A percentile compares a stretch with the other conserved stretches of the same genome.
These are phyloP conservation scores for Kernera saxatilis DNA, from an alignment of 345 rosid genomes.

Conservation along the genomic window DNA sequence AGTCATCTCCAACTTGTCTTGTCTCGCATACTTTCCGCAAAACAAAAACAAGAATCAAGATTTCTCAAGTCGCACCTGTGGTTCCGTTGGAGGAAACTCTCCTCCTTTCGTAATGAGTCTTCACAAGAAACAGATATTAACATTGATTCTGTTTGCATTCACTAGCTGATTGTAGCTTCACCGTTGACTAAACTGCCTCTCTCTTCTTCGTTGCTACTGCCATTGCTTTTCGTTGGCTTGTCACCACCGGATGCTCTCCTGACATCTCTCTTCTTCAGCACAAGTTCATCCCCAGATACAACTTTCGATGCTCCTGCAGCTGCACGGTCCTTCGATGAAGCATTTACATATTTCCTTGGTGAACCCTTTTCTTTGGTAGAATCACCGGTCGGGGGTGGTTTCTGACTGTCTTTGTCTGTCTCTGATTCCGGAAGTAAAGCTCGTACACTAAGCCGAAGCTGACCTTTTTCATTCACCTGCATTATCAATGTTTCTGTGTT, in stretches of 20 bases:
- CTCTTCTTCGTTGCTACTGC: slow-evolving; percentile 38
- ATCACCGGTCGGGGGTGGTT: slow-evolving; percentile 32
- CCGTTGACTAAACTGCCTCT: slow-evolving; percentile 52
- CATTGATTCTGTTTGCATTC: slow-evolving; percentile 12
- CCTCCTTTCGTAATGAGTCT: slow-evolving; percentile 9
- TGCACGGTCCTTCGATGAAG: slow-evolving; percentile 33
- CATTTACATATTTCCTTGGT: slow-evolving; percentile 31
- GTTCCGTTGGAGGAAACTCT: slow-evolving; percentile 12
- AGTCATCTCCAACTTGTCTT: not conserved
- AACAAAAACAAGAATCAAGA: not conserved
- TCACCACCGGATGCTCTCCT: slow-evolving; percentile 44
- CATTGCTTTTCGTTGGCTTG: slow-evolving; percentile 38
- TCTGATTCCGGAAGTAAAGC: slow-evolving; percentile 75
- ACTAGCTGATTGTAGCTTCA: slow-evolving; percentile 53
- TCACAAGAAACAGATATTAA: slow-evolving; percentile 5
- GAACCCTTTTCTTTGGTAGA: slow-evolving; percentile 32
- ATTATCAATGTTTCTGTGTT: slow-evolving; percentile 18
- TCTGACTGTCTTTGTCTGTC: slow-evolving; percentile 36
- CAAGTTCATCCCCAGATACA: slow-evolving; percentile 33
- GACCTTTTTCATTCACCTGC: slow-evolving; percentile 93
- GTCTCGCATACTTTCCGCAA: not conserved
- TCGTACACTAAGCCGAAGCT: slow-evolving; percentile 84
- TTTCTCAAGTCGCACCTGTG: slow-evolving; percentile 11
- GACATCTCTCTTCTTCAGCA: slow-evolving; percentile 51
- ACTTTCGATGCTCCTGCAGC: slow-evolving; percentile 36